Evolutionary conservation across 306 rosid genomes (phyloP).

Genomic region (Begonia fuchsioides): DNA sequence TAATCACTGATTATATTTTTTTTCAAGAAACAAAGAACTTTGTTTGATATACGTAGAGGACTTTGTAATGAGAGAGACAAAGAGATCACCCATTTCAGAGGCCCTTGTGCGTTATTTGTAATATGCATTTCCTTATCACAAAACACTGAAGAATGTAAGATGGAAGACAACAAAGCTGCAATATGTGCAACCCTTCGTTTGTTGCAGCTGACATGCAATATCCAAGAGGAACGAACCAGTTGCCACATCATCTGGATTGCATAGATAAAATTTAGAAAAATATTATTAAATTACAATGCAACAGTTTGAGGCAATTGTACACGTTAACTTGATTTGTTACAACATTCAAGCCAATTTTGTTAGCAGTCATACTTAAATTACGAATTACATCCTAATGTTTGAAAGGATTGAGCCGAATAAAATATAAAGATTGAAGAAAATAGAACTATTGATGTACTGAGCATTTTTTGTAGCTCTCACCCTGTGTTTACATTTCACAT

Average conservation of each 20-base stretch:
- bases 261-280: neutral
- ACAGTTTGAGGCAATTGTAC: too few species aligned
- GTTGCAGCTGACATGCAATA: conserved; percentile 81
- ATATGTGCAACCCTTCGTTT: conserved; percentile 87
- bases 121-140: conserved; percentile 69
- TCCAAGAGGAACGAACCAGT: conserved; percentile 86
- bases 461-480: too few species aligned
- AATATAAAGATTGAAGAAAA: too few species aligned
- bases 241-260: conserved; percentile 69
- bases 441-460: too few species aligned
- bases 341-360: too few species aligned
- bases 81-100: conserved; percentile 81
- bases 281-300: neutral
- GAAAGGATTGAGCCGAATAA: too few species aligned
- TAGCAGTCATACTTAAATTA: too few species aligned
- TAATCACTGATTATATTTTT: neutral
- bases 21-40: neutral
- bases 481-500: too few species aligned
- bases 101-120: conserved; percentile 47
- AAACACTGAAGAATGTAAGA: conserved; percentile 71
- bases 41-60: neutral
- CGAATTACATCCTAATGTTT: too few species aligned
- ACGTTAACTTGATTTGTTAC: too few species aligned
- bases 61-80: conserved; percentile 11
- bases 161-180: conserved; percentile 87